A percentile compares a stretch with the other conserved stretches of the same genome.
phyloP scores from a whole-genome alignment of 768 basidiomycete species.

The Tulasnella sp. region DNA sequence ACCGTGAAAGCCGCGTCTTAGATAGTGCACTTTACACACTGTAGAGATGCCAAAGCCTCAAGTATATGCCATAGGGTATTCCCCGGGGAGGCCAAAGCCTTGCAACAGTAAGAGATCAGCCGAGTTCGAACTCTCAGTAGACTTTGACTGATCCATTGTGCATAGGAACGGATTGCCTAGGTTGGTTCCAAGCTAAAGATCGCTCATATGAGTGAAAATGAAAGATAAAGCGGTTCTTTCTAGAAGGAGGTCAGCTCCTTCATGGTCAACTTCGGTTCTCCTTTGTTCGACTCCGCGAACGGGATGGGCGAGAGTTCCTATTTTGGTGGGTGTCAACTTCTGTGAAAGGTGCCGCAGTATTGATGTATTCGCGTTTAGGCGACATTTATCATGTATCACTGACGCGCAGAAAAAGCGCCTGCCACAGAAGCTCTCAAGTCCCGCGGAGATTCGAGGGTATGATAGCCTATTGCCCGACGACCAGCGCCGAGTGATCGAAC shows the following conservation, averaged over 20 bases:
- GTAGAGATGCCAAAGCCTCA: not conserved
- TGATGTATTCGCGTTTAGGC: not conserved
- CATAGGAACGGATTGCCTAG: not conserved
- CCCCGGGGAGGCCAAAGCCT: not conserved
- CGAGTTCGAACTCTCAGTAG: too few relatives aligned
- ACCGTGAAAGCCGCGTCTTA: too few relatives aligned
- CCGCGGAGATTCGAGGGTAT: not conserved
- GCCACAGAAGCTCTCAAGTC: not conserved
- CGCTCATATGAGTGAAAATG: not conserved
- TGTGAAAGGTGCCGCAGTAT: too few relatives aligned
- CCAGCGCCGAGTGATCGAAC: not conserved
- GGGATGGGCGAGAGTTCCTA: not conserved
- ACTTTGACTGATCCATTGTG: not conserved
- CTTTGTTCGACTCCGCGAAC: not conserved
- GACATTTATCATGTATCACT: not conserved
- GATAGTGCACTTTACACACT: too few relatives aligned
- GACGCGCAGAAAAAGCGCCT: not conserved
- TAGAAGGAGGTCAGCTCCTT: not conserved
- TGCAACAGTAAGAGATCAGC: too few relatives aligned
- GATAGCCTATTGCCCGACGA: not conserved
- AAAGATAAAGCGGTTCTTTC: not conserved
- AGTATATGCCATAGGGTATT: not conserved
- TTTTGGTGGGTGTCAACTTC: not conserved
- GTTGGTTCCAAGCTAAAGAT: not conserved
- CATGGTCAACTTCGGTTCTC: not conserved